Evolutionary conservation across 78 protist genomes (phyloP), one percentile per base, ranked within the genome.

Genomic region (Emiliania huxleyi): DNA sequence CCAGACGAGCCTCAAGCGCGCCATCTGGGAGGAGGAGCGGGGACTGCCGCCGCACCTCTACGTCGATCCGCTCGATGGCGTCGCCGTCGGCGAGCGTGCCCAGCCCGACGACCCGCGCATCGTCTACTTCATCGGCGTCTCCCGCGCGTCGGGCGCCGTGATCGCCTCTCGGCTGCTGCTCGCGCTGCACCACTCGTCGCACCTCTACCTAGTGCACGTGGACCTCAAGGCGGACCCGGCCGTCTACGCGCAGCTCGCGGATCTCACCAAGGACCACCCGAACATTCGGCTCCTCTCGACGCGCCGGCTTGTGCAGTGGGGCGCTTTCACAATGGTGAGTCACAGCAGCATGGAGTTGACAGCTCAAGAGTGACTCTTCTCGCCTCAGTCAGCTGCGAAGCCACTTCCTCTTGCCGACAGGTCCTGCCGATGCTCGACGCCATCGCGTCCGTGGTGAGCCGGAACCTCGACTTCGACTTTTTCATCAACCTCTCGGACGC

Each of bases 231-330:
- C 52, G 1, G 56, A 81, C 52, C 11, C 6, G 5, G 35, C 38
- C 40, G 38, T 23, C 8, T 2, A 2, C 35, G 42, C 0, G 12
- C 18, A 43, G 56, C 52, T 81, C 29, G 21, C 2, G 18, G 37
- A 19, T 25, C 33, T 42, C 33, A 44, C 38, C 25, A 0, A 0
- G 19, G 5, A 43, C 26, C 89, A 42, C n/a, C 56, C 56, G 40
- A 81, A 81, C 55, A 44, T 81, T 8, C 29, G 37, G 33, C 40
- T 29, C 38, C n/a, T 81, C 33, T 11, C 21, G 15, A 81, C 55
- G 25, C 29, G 89, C 4, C 89, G 89, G 56, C 89, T 81, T 0
- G 89, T 81, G 49, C 89, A 81, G 38, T 81, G 89, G 89, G 89
- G 89, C 21, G 55, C 62, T 8, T 81, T 2, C 33, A 81, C 89